Evolutionary conservation across 352 stramenopile genomes (phyloP).

Genomic region (Phytophthora sp.): DNA sequence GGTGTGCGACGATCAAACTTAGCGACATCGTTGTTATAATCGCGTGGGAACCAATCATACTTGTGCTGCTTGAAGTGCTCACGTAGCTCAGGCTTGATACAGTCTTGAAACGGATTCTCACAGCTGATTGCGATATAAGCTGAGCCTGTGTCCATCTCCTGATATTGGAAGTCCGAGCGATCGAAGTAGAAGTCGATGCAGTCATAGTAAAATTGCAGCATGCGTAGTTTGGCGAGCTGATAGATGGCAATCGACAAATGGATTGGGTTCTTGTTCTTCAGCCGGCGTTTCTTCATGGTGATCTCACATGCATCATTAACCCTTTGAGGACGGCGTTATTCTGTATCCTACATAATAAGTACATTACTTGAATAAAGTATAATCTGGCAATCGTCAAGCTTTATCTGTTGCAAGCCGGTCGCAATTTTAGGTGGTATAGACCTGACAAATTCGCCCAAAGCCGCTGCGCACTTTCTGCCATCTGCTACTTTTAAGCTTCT

Average conservation of each 20-base stretch:
- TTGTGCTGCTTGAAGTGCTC: too few relatives aligned
- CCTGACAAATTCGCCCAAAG: neutral
- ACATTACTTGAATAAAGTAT: neutral
- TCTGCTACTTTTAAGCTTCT: neutral
- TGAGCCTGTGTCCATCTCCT: too few relatives aligned
- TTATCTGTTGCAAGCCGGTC: neutral
- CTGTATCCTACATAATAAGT: neutral
- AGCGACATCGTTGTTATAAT: too few relatives aligned
- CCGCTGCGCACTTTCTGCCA: neutral
- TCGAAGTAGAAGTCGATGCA: conserved; percentile 1
- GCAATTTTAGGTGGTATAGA: neutral
- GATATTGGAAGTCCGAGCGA: conserved; percentile 1
- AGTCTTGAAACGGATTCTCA: too few relatives aligned
- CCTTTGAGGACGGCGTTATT: neutral
- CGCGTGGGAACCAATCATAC: too few relatives aligned
- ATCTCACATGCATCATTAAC: neutral
- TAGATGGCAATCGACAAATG: too few relatives aligned
- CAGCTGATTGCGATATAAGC: too few relatives aligned
- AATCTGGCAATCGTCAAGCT: neutral
- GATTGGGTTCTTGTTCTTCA: too few relatives aligned
- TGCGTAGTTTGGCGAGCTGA: too few relatives aligned
- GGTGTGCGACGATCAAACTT: too few relatives aligned
- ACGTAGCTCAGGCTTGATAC: too few relatives aligned
- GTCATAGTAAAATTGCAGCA: conserved; percentile 12
- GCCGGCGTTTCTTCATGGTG: too few relatives aligned